Evolutionary conservation across 257 asterid genomes (phyloP), one percentile per base, ranked within the genome.

Genomic region (Pogostemon cablin): DNA sequence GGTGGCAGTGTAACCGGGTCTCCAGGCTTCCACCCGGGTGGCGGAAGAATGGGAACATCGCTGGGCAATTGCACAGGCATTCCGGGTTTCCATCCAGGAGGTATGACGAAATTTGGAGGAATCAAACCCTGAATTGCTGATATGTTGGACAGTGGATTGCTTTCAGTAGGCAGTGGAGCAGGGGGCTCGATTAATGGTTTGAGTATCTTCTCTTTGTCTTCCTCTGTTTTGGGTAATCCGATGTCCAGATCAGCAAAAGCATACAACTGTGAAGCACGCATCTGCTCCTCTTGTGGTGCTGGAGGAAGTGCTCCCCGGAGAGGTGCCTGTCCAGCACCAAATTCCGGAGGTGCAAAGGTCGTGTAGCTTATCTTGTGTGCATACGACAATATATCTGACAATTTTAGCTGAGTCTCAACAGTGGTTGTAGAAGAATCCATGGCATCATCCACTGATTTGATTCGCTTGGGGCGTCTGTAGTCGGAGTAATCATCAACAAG

Each of bases 21-120:
- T 2, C 99, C 96, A 9, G 91, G 96, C 85, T 89, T 93, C 96
- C 99, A 91, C 43, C 99, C 98, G 9, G 88, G 95, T 9, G 98
- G 99, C 38, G 95, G 95, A 39, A 82, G 80, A 56, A 79, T 77
- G 5, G 98, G 96, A 37, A 92, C 32, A 82, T 90, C 93, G 54
- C 76, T 86, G 1, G 95, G 95, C 81, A 90, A 68, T 76, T 88
- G 92, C 76, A 93, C 96, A 5, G 96, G 97, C 98, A 93, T 90
- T 37, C 98, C 97, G 4, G 96, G 96, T 76, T 88, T 83, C 98
- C 97, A 93, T 59, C 96, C 96, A 4, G 93, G 72, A 52, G 98
- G 98, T 2, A 88, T 85, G 4, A 85, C 90, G 39, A 92, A 76
- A 76, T 85, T 86, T 37, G 95, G 83, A 48, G 93, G 90, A 61